Evolutionary conservation across 257 asterid species (phyloP).

Genomic region (Mitragyna speciosa): DNA sequence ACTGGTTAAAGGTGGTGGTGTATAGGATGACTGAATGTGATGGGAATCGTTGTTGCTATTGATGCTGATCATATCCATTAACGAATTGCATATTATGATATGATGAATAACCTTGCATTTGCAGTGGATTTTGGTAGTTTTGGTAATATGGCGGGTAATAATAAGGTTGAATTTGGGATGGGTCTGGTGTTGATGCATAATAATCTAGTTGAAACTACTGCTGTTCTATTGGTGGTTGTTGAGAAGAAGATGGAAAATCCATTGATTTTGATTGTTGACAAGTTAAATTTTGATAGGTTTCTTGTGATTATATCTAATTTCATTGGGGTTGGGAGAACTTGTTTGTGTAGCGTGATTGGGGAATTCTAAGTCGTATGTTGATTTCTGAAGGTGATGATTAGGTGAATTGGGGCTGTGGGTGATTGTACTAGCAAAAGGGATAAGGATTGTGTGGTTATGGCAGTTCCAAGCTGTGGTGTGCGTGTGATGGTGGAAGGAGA

Average conservation of each 20-base stretch:
- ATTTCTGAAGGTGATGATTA: too few species aligned
- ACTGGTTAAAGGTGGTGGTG: too few species aligned
- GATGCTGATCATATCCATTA: background rate
- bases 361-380: too few species aligned
- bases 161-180: background rate
- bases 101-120: background rate
- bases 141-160: background rate
- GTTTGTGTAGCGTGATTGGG: background rate
- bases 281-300: background rate
- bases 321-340: background rate
- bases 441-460: too few species aligned
- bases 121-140: background rate
- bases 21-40: too few species aligned
- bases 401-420: too few species aligned
- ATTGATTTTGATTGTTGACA: background rate
- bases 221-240: background rate
- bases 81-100: background rate
- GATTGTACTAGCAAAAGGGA: too few species aligned
- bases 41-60: background rate
- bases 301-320: background rate
- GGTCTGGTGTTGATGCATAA: background rate
- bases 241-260: background rate
- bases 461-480: too few species aligned
- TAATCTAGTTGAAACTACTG: background rate
- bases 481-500: too few species aligned